Evolutionary conservation across 1,284 basidiomycete species (phyloP).

Genomic region (Leccinum angustisporum): DNA sequence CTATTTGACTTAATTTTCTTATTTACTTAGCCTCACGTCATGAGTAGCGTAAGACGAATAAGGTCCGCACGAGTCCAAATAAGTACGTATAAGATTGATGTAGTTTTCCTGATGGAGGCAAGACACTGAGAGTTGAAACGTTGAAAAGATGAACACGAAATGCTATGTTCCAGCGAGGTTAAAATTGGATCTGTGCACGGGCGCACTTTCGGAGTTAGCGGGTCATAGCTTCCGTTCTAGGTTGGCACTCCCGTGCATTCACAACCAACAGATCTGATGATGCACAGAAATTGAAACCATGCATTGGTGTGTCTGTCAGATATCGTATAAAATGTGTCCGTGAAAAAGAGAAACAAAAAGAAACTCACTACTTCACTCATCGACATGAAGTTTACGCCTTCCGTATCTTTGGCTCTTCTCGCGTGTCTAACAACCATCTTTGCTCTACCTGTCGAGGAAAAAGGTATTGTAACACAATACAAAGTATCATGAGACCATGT

Average conservation of each 20-base stretch:
- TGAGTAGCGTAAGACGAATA: too few species aligned
- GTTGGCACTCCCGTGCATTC: background rate
- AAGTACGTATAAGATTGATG: too few species aligned
- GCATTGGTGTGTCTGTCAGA: background rate
- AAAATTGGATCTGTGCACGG: too few species aligned
- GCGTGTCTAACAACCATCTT: background rate
- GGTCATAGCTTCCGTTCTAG: background rate
- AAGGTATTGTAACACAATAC: background rate
- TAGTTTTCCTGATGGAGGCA: background rate
- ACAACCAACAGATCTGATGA: background rate
- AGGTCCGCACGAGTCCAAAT: too few species aligned
- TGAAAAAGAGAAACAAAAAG: too few species aligned
- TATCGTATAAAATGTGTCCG: background rate
- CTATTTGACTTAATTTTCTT: too few species aligned
- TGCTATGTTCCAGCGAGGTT: background rate
- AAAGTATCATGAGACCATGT: background rate
- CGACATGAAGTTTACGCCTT: slow-evolving; percentile 3
- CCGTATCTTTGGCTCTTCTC: background rate
- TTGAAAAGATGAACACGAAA: background rate
- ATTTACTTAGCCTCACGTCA: too few species aligned
- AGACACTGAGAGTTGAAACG: background rate
- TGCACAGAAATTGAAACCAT: background rate
- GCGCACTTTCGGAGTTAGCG: background rate
- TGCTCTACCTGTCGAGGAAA: background rate
- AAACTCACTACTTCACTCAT: background rate